phyloP scores from a whole-genome alignment of 768 basidiomycete species.

The Tubosaeta sp. region DNA sequence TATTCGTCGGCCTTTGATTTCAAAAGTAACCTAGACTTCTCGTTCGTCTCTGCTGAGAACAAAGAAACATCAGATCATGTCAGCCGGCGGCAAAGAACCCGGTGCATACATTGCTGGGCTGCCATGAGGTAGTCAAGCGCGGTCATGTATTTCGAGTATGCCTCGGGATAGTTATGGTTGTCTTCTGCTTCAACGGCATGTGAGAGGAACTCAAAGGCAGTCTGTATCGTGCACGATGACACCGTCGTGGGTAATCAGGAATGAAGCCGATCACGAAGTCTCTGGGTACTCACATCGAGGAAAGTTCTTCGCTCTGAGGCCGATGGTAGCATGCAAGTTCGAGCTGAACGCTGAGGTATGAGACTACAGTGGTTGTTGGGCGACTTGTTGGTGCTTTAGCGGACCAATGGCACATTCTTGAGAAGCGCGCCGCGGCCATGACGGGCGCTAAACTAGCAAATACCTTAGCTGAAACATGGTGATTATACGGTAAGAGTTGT shows the following conservation, averaged over 20 bases:
- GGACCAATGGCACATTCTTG: no score
- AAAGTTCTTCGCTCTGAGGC: background rate
- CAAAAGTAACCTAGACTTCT: slow-evolving; percentile 16
- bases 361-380: background rate
- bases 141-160: slow-evolving; percentile 90
- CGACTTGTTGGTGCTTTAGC: background rate
- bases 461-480: no score
- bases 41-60: slow-evolving; percentile 12
- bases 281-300: slow-evolving; percentile 9
- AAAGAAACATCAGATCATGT: background rate
- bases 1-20: slow-evolving; percentile 18
- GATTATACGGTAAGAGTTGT: no score
- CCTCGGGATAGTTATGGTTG: slow-evolving; percentile 86
- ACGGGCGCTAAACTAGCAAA: no score
- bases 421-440: no score
- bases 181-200: slow-evolving; percentile 86
- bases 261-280: background rate
- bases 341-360: background rate
- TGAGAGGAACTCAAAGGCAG: slow-evolving; percentile 85
- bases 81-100: background rate
- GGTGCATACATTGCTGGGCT: slow-evolving; percentile 70
- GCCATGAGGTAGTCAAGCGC: slow-evolving; percentile 97
- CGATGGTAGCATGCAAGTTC: background rate
- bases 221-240: slow-evolving; percentile 30
- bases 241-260: background rate